Base-by-base conservation (phyloP, 179 eudicot species). In the Beta lomatogona region DNA sequence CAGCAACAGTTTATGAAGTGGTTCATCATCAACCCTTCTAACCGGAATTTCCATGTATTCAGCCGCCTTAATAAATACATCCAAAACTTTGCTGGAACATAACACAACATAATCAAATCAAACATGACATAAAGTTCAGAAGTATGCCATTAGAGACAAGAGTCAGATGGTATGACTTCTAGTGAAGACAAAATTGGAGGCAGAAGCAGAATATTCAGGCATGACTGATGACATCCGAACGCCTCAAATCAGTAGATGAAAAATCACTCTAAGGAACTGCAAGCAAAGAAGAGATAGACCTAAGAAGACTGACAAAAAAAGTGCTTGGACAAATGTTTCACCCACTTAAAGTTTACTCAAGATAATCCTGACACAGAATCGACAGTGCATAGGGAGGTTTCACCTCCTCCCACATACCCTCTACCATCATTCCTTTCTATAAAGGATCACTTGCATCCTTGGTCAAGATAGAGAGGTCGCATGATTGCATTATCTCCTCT, bases 41-140 rank as follows among this genome's bases (percentile, higher is more conserved):
- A 94, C 93, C 60, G 98, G 98, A 81, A 92, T 92, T 83, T 93
- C 97, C 91, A 90, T 80, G 84, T 85, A 94, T 84, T 94, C 98
- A 71, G 96, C 91, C 71, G 97, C 98, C 82, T 90, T 93, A 75
- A 89, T 89, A 83, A 94, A 92, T 63, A 92, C 91, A 81, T 94
- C 98, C 94, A 94, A 88, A 54, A 94, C 94, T 88, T 94, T 93
- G 88, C 98, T 94, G 94, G 46, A 85, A 50, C 36, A 4, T 21
- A 82, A 60, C 69, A 67, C 63, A 68, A 76, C 65, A 67, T 61
- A 54, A 53, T 18, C 22, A 76, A 50, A 65, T 52, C 73, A 66
- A 18, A 52, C 16, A 63, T 48, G 55, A 65, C 59, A 46, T 48
- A 1, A 65, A 77, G 12, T 66, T 50, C 73, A 77, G 59, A 77